Conservation (phyloP, 208 protist species). For the Trypanosoma melophagium region DNA sequence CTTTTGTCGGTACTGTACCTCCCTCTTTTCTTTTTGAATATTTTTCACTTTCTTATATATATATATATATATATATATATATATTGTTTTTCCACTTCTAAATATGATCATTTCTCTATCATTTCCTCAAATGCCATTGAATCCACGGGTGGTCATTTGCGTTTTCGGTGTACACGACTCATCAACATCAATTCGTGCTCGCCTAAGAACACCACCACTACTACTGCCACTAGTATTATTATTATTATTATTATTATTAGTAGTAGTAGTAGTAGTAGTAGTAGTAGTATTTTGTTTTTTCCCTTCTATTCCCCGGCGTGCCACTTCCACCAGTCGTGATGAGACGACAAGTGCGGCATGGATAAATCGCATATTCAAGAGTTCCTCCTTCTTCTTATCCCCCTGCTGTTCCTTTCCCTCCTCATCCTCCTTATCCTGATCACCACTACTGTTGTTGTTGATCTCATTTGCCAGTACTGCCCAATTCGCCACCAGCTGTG, state of each 20-base stretch:
- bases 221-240: neutral
- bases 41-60: constrained; percentile 11
- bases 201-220: constrained; percentile 1
- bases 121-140: neutral
- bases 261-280: neutral
- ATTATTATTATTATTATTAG: constrained; percentile 3
- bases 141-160: constrained; percentile 2
- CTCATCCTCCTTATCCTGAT: neutral
- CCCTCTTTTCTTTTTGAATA: neutral
- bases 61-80: too few species aligned
- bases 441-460: constrained; percentile 10
- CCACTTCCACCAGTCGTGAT: constrained; percentile 30
- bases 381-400: neutral
- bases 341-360: constrained; percentile 36
- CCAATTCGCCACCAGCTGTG: constrained; percentile 36
- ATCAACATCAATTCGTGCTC: constrained; percentile 12
- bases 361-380: constrained; percentile 35
- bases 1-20: neutral
- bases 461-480: constrained; percentile 5
- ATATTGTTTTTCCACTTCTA: neutral
- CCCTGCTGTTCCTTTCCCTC: neutral
- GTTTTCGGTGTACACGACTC: constrained; percentile 37
- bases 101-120: neutral
- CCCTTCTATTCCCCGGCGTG: constrained; percentile 12
- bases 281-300: too few species aligned